Evolutionary conservation across 352 stramenopile species (phyloP).

Genomic region (Pythium coloratum): DNA sequence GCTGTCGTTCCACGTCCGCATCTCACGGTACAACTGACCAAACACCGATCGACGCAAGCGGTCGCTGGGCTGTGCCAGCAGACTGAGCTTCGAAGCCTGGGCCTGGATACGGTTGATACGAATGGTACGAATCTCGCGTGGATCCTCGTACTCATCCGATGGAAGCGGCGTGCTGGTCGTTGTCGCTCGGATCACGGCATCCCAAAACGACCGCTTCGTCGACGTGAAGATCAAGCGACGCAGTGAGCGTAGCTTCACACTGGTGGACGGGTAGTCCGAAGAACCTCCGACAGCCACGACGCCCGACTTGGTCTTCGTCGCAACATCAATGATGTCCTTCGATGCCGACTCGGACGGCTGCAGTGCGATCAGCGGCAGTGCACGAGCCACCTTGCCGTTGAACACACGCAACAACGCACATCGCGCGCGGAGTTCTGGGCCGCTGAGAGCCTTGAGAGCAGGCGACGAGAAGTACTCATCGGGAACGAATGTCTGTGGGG

Average conservation of each 20-base stretch:
- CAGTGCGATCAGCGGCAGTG: slow-evolving; percentile 83
- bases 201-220: slow-evolving; percentile 94
- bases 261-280: slow-evolving; percentile 69
- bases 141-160: slow-evolving; percentile 98
- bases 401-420: slow-evolving; percentile 91
- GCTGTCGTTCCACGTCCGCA: slow-evolving; percentile 92
- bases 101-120: slow-evolving; percentile 97
- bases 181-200: slow-evolving; percentile 93
- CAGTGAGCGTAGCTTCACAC: slow-evolving; percentile 67
- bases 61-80: slow-evolving; percentile 86
- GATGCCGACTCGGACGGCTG: slow-evolving; percentile 45
- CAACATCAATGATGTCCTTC: slow-evolving; percentile 58
- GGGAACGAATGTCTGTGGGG: slow-evolving; percentile 44
- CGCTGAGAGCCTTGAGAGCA: slow-evolving; percentile 56
- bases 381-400: slow-evolving; percentile 88
- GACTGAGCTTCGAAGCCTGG: slow-evolving; percentile 84
- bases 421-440: slow-evolving; percentile 83
- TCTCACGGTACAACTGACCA: slow-evolving; percentile 97
- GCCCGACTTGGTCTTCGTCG: slow-evolving; percentile 5
- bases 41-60: slow-evolving; percentile 94
- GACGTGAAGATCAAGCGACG: slow-evolving; percentile 88
- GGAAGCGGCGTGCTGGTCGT: slow-evolving; percentile 96
- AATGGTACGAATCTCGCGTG: slow-evolving; percentile 97
- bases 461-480: slow-evolving; percentile 77
- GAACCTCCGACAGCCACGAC: slow-evolving; percentile 19